Percentiles rank a stretch among this genome's conserved stretches.
phyloP scores from a whole-genome alignment of 805 yeast species.

The Wickerhamiella australiensis region DNA sequence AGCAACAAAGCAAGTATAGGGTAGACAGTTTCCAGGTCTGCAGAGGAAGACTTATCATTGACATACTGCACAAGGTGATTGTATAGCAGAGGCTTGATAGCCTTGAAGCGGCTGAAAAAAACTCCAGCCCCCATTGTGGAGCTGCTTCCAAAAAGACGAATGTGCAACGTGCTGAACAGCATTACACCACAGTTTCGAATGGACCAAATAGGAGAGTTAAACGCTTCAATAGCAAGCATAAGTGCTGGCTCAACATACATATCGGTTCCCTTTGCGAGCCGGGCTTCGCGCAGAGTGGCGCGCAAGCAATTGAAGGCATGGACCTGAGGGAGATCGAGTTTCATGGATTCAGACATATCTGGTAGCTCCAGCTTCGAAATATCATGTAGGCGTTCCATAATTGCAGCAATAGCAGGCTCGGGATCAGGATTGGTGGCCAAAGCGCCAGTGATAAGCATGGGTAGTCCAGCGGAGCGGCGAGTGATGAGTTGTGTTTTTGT shows the following conservation, averaged over 20 bases:
- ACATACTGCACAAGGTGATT: constrained; percentile 28
- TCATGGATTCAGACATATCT: constrained; percentile 35
- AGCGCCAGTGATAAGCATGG: constrained; percentile 63
- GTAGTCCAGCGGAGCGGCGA: constrained; percentile 87
- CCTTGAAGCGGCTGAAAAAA: constrained; percentile 56
- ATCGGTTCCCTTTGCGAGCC: constrained; percentile 42
- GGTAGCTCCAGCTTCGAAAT: constrained; percentile 44
- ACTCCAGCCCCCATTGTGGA: constrained; percentile 40
- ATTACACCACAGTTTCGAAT: constrained; percentile 85
- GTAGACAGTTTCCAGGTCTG: constrained; percentile 44
- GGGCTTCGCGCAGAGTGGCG: constrained; percentile 59
- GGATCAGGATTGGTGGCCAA: constrained; percentile 39
- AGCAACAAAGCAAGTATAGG: constrained; percentile 64
- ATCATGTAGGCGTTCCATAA: constrained; percentile 41
- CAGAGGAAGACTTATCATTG: constrained; percentile 3
- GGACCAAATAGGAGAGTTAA: constrained; percentile 66
- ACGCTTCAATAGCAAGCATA: constrained; percentile 46
- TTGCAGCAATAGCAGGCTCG: constrained; percentile 34
- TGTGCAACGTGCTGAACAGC: constrained; percentile 78
- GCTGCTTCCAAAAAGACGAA: constrained; percentile 53
- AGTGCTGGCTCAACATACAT: constrained; percentile 47
- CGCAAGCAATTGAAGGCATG: constrained; percentile 83
- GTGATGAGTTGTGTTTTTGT: constrained; percentile 59
- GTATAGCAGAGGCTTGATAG: constrained; percentile 38
- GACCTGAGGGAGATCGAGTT: constrained; percentile 75